phyloP scores from a whole-genome alignment of 2,329 filamentous ascomycete genomes.

The Knufia fluminis region DNA sequence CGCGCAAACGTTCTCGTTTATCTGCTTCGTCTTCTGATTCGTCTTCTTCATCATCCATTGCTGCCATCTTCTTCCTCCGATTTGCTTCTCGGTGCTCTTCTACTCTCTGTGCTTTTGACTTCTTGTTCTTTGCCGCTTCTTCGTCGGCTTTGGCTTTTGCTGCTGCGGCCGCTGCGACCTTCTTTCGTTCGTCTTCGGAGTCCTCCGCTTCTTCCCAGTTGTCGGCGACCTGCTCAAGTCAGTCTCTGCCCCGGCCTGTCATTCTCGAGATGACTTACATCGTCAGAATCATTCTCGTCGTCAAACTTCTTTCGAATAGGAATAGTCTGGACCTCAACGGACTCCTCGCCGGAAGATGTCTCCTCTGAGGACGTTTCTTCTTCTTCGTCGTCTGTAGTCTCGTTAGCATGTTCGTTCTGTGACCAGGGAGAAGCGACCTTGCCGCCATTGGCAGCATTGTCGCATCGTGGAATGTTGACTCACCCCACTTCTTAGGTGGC shows the following conservation, averaged over 20 bases:
- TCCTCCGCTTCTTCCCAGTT: conserved; percentile 97
- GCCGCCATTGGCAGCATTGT: background rate
- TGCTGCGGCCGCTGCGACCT: conserved; percentile 76
- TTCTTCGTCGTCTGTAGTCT: conserved; percentile 8
- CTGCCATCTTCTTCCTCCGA: conserved; percentile 48
- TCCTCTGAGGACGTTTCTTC: conserved; percentile 19
- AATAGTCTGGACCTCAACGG: conserved; percentile 33
- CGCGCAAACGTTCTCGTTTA: conserved; percentile 63
- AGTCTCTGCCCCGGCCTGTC: background rate
- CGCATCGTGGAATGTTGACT: conserved; percentile 22
- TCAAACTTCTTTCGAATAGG: conserved; percentile 64
- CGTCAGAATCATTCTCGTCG: conserved; percentile 77
- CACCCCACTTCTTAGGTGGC: conserved; percentile 44
- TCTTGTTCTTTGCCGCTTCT: conserved; percentile 81
- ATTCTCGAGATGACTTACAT: conserved; percentile 46
- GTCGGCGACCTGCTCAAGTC: conserved; percentile 63
- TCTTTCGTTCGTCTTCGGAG: conserved; percentile 92
- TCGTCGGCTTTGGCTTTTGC: conserved; percentile 84
- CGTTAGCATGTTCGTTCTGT: conserved; percentile 5
- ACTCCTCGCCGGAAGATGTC: conserved; percentile 27
- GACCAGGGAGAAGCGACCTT: no score
- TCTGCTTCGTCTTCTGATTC: conserved; percentile 62
- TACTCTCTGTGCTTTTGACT: conserved; percentile 77
- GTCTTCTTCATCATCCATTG: conserved; percentile 48
- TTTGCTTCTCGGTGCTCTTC: conserved; percentile 64